These are phyloP conservation scores for Dictyostelium citrinum DNA, from an alignment of 78 protist species.

Conservation along the genomic window DNA sequence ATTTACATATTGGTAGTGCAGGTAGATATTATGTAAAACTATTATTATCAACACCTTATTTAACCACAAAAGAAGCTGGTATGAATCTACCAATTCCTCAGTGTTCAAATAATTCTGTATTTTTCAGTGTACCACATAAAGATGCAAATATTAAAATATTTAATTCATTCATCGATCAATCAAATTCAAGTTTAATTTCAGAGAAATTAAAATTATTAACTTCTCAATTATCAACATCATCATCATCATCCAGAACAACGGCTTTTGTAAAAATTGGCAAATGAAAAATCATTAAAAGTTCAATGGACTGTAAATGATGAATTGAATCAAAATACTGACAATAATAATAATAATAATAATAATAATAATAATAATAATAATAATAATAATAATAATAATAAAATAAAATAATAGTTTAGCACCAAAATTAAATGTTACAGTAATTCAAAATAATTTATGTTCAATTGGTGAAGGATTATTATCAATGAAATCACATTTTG, in stretches of 20 bases:
- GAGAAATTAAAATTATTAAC: neutral
- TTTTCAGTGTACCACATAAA: constrained; percentile 26
- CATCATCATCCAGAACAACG: neutral
- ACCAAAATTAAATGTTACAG: constrained; percentile 6
- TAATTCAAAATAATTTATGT: constrained; percentile 18
- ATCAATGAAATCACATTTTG: constrained; percentile 6
- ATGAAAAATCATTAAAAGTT: constrained; percentile 13
- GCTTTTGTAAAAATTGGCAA: constrained; percentile 36
- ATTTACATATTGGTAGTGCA: constrained; percentile 5
- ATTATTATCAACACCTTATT: constrained; percentile 12
- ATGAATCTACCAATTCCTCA: constrained; percentile 51
- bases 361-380: neutral
- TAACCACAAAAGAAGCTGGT: constrained; percentile 51
- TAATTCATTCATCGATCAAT: constrained; percentile 29
- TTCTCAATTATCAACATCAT: neutral
- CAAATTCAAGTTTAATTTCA: neutral
- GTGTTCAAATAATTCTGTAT: constrained; percentile 32
- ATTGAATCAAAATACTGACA: neutral
- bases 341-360: neutral
- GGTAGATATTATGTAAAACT: constrained; percentile 29
- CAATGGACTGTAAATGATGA: constrained; percentile 70
- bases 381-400: neutral
- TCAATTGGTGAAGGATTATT: constrained; percentile 76
- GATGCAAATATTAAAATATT: constrained; percentile 55
- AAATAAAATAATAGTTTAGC: neutral